phyloP scores from a whole-genome alignment of 140 eudicot genomes.

The Senecio squalidus region DNA sequence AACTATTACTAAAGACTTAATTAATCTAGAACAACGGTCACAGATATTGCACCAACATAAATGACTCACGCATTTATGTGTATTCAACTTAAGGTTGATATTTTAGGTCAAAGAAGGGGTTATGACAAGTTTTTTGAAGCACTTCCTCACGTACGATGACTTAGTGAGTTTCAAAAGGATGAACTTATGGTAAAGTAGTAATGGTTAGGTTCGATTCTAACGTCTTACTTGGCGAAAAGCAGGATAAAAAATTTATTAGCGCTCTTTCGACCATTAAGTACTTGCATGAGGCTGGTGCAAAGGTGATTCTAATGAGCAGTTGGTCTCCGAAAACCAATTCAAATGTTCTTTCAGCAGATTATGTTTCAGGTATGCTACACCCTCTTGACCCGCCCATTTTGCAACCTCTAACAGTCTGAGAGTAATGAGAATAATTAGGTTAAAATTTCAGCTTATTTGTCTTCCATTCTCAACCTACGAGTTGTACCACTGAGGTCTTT shows the following conservation, averaged over 20 bases:
- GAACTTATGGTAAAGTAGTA: constrained; percentile 53
- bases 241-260: constrained; percentile 11
- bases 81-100: too few species aligned
- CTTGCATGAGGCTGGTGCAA: constrained; percentile 44
- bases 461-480: too few species aligned
- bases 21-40: too few species aligned
- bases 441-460: too few species aligned
- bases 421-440: too few species aligned
- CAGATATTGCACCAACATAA: too few species aligned
- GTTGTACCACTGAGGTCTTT: constrained; percentile 64
- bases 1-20: too few species aligned
- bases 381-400: too few species aligned
- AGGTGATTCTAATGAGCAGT: constrained; percentile 49
- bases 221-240: constrained; percentile 32
- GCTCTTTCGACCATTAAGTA: not conserved
- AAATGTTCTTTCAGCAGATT: constrained; percentile 50
- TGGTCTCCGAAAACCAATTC: constrained; percentile 44
- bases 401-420: too few species aligned
- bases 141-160: constrained; percentile 60
- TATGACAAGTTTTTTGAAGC: constrained; percentile 22
- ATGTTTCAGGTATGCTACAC: too few species aligned
- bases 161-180: constrained; percentile 45
- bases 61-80: too few species aligned
- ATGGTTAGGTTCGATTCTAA: constrained; percentile 70
- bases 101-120: constrained; percentile 35